Evolutionary conservation across 2,329 filamentous ascomycete species (phyloP).

Genomic region (Ophiostoma perfectum): DNA sequence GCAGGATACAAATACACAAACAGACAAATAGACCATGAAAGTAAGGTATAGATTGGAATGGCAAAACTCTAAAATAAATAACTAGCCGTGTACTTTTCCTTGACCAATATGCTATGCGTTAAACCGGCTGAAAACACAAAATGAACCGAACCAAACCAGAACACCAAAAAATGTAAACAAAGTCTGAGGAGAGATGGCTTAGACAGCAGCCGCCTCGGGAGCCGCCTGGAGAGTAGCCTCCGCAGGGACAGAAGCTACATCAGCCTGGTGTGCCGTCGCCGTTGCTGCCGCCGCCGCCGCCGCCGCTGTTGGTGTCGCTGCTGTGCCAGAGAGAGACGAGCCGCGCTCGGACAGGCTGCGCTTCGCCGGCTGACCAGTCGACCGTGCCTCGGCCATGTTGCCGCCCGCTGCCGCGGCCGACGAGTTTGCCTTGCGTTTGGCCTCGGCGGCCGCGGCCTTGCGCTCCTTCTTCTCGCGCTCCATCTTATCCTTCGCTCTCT

Average conservation of each 20-base stretch:
- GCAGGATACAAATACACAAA: not conserved
- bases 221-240: not conserved
- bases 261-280: not conserved
- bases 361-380: conserved; percentile 20
- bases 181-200: not conserved
- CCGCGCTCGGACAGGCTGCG: conserved; percentile 32
- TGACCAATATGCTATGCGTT: not conserved
- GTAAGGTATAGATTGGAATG: not conserved
- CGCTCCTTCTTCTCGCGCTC: conserved; percentile 20
- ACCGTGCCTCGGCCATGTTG: conserved; percentile 39
- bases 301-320: not conserved
- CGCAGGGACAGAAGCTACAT: not conserved
- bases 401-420: conserved; percentile 45
- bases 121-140: not conserved
- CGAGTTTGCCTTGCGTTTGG: conserved; percentile 15
- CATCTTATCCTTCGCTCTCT: conserved; percentile 37
- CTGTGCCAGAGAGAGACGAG: conserved; percentile 18
- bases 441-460: conserved; percentile 15
- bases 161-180: not conserved
- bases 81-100: conserved; percentile 3
- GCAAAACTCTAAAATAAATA: not conserved
- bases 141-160: not conserved
- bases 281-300: not conserved
- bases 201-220: not conserved
- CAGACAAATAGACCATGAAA: not conserved